These are phyloP conservation scores for Pseudozyma hubeiensis DNA, from an alignment of 1,284 basidiomycete genomes.

Conservation along the genomic window DNA sequence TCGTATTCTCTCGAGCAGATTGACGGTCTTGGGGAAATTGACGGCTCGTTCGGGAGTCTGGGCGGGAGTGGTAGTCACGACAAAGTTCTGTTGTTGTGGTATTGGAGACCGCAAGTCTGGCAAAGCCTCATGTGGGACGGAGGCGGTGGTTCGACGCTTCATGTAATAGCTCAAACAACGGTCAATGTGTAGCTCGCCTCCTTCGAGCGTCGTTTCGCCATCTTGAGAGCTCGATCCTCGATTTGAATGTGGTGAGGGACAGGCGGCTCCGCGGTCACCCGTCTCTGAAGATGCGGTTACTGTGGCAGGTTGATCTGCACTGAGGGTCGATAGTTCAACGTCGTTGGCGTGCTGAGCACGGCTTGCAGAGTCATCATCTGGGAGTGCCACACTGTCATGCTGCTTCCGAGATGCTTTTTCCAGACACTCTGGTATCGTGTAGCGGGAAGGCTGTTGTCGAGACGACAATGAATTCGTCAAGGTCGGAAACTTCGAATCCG, in stretches of 20 bases:
- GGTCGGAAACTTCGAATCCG: background rate
- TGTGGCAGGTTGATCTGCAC: too few species aligned
- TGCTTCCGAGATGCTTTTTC: background rate
- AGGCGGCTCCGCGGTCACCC: background rate
- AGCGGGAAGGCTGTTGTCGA: background rate
- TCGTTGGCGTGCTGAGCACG: too few species aligned
- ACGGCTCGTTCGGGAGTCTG: conserved; percentile 1
- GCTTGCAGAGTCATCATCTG: too few species aligned
- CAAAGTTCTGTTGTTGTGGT: background rate
- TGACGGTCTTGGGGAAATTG: conserved; percentile 21
- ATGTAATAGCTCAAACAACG: conserved; percentile 50
- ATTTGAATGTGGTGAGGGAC: background rate
- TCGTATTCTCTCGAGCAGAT: conserved; percentile 26
- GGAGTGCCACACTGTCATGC: background rate
- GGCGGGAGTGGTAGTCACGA: background rate
- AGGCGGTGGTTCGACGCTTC: conserved; percentile 13
- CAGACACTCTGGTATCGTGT: background rate
- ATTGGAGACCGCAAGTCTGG: background rate
- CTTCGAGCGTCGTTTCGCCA: conserved; percentile 13
- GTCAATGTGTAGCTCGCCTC: conserved; percentile 30
- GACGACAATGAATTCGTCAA: background rate
- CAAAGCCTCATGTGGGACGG: background rate
- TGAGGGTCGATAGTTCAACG: too few species aligned
- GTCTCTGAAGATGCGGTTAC: background rate
- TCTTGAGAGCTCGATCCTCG: background rate